Conservation (phyloP, 2,329 filamentous ascomycete species). For the Fusarium acutatum region DNA sequence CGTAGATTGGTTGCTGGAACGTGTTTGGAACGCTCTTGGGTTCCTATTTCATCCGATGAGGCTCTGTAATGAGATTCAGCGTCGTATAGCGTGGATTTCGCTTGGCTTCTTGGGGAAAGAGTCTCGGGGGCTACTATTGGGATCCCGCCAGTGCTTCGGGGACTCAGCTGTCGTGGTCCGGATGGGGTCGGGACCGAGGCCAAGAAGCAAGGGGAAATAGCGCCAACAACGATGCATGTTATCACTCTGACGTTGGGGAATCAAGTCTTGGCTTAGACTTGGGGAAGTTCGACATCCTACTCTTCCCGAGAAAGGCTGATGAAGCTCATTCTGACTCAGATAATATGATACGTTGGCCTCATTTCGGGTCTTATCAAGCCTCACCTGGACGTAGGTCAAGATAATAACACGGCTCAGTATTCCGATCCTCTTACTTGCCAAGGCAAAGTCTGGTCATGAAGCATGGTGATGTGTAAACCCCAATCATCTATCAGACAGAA, state of each 20-base stretch:
- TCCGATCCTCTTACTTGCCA: background rate
- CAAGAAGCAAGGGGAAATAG: background rate
- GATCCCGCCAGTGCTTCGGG: background rate
- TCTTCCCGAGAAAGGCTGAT: background rate
- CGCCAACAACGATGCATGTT: background rate
- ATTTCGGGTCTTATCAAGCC: background rate
- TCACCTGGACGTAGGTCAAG: background rate
- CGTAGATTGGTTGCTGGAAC: background rate
- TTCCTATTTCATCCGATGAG: background rate
- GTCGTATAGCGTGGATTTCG: background rate
- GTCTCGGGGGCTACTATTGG: background rate
- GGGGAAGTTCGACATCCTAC: background rate
- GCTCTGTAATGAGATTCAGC: background rate
- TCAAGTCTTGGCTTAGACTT: background rate
- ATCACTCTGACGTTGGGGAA: background rate
- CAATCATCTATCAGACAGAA: no score
- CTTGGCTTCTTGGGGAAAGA: background rate
- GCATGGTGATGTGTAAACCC: background rate
- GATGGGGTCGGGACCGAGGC: background rate
- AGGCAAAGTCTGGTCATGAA: fast-evolving
- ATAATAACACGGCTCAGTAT: background rate
- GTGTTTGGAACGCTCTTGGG: background rate
- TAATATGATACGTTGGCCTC: no score
- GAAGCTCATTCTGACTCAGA: background rate
- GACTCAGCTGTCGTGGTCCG: background rate